Conservation (phyloP, 306 rosid genomes). For the Lathyrus tuberosus region DNA sequence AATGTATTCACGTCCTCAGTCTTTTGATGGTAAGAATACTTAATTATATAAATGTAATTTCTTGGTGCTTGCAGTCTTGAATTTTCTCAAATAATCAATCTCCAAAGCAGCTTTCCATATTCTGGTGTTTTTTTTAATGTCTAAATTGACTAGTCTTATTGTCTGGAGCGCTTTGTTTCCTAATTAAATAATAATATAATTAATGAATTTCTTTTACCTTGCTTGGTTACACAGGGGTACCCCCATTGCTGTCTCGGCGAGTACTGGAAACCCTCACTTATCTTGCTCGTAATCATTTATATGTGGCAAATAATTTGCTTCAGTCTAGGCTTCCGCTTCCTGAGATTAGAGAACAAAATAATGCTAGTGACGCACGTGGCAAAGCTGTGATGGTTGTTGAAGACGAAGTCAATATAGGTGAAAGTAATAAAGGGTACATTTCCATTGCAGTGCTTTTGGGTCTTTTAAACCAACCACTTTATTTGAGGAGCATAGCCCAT, state of each 20-base stretch:
- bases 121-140: background rate
- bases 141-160: background rate
- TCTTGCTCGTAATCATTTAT: slow-evolving; percentile 88
- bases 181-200: background rate
- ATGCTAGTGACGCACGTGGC: slow-evolving; percentile 53
- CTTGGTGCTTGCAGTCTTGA: slow-evolving; percentile 15
- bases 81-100: slow-evolving; percentile 8
- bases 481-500: slow-evolving; percentile 94
- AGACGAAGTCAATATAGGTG: slow-evolving; percentile 44
- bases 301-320: slow-evolving; percentile 81
- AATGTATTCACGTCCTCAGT: slow-evolving; percentile 95
- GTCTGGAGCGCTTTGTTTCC: background rate
- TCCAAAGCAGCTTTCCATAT: slow-evolving; percentile 6
- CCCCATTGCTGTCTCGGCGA: slow-evolving; percentile 95
- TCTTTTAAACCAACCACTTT: slow-evolving; percentile 91
- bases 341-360: slow-evolving; percentile 52
- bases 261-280: slow-evolving; percentile 89
- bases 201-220: slow-evolving; percentile 26
- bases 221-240: slow-evolving; percentile 70
- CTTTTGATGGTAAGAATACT: slow-evolving; percentile 76
- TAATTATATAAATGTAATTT: background rate
- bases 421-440: slow-evolving; percentile 54
- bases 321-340: slow-evolving; percentile 60
- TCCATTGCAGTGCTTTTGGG: slow-evolving; percentile 82
- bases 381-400: slow-evolving; percentile 90